Base-by-base conservation (phyloP, 1,284 basidiomycete genomes). In the Sporisorium scitamineum region DNA sequence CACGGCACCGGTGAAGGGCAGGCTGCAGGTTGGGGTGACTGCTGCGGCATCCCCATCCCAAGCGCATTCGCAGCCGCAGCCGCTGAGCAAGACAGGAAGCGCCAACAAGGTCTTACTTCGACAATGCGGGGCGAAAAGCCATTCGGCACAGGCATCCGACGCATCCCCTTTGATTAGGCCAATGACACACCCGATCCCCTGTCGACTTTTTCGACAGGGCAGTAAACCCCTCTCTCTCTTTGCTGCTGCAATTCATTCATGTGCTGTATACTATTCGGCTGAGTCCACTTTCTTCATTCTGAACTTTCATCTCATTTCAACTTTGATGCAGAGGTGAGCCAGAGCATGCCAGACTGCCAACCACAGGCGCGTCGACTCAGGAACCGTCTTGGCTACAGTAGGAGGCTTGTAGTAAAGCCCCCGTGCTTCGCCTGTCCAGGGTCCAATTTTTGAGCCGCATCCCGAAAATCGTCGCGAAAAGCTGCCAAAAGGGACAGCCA, bases 11-110 rank as follows among this genome's bases (percentile, higher is more conserved):
- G 86, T 6, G 90, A 91, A 70, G 84, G 84, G 22, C 83, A 83
- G 54, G 81, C 82, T 16, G 81, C 83, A 10, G 87, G 87, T 2
- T 97, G 94, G 90, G 95, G 94, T n/a, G 94, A 98, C 84, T 97
- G 87, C 76, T 87, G 87, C 58, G 86, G 86, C 9, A 87, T 87
- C 22, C 81, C 85, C 11, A 86, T 87, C 39, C 86, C 86, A 5
- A 82, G 81, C 44, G 86, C 79, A n/a, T 87, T 87, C 68, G 87
- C 86, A n/a, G 87, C 87, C 13, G 85, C 85, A 2, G 87, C 87
- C 10, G 85, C 85, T 1, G 65, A 85, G 54, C 76, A 79, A 53
- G 78, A 72, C 20, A 76, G 64, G 66, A 69, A 73, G 50, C 69
- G 61, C 18, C 61, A 61, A 44, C 64, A 63, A 44, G 68, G 65